A percentile compares a stretch with the other conserved stretches of the same genome.
phyloP scores from a whole-genome alignment of 2,329 filamentous ascomycete genomes.

The Aspergillus quadrilineatus region DNA sequence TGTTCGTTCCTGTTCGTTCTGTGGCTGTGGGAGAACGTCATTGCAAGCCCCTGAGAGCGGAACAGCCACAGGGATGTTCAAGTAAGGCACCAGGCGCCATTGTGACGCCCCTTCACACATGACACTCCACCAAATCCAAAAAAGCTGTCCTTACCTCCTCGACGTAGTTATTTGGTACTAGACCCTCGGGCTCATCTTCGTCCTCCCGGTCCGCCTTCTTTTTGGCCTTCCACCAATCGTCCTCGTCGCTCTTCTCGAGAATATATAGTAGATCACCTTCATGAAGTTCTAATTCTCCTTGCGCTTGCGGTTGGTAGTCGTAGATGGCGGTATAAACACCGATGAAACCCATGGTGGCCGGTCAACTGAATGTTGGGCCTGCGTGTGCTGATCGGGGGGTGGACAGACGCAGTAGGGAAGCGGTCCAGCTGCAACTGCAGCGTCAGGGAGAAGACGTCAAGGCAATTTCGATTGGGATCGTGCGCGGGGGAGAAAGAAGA shows the following conservation, averaged over 20 bases:
- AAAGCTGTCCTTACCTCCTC: slow-evolving; percentile 68
- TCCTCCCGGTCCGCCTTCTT: slow-evolving; percentile 81
- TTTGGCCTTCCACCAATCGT: slow-evolving; percentile 95
- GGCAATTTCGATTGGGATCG: not conserved
- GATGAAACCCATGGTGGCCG: slow-evolving; percentile 74
- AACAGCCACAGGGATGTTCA: slow-evolving; percentile 1
- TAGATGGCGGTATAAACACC: slow-evolving; percentile 89
- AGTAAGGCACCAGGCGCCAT: not conserved
- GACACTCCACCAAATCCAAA: not conserved
- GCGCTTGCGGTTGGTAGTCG: slow-evolving; percentile 84
- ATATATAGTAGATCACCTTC: slow-evolving; percentile 90
- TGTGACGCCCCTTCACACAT: not conserved
- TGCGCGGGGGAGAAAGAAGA: not conserved
- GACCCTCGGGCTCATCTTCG: slow-evolving; percentile 84
- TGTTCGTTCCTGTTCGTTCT: slow-evolving; percentile 3
- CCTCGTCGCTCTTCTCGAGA: slow-evolving; percentile 73
- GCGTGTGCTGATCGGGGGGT: slow-evolving; percentile 8
- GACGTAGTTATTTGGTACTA: slow-evolving; percentile 93
- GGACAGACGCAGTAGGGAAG: slow-evolving; percentile 1
- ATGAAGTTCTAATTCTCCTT: slow-evolving; percentile 77
- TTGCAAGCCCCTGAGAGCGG: slow-evolving; percentile 21
- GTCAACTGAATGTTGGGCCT: slow-evolving; percentile 12
- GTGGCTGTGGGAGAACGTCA: slow-evolving; percentile 4
- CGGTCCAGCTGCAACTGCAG: slow-evolving; percentile 17
- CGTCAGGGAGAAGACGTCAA: slow-evolving; percentile 4